A percentile compares a stretch with the other conserved stretches of the same genome.
Evolutionary conservation across 805 yeast species (phyloP).

Genomic region (Hanseniaspora pseudoguilliermondii): DNA sequence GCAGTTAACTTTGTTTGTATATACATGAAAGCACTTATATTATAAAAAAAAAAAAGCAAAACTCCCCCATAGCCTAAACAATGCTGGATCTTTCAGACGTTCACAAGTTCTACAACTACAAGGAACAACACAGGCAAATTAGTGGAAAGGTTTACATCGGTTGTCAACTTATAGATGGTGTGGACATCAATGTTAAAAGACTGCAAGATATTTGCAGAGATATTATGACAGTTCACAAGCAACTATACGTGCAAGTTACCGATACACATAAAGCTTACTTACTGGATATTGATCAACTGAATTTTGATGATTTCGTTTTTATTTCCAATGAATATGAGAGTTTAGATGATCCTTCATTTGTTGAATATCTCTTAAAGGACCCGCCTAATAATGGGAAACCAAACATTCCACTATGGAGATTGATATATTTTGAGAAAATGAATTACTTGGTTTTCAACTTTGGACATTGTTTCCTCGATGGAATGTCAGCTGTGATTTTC

Average conservation of each 20-base stretch:
- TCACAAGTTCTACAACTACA: slow-evolving; percentile 6
- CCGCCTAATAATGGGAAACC: background rate
- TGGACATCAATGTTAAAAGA: background rate
- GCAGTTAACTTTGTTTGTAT: too few species aligned
- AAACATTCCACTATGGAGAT: slow-evolving; percentile 4
- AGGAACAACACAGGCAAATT: slow-evolving; percentile 4
- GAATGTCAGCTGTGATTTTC: slow-evolving; percentile 7
- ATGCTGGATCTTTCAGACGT: slow-evolving; percentile 8
- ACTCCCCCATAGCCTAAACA: background rate
- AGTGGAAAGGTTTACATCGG: slow-evolving; percentile 11
- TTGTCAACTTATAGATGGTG: background rate
- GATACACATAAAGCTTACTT: background rate
- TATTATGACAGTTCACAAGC: background rate
- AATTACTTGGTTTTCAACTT: slow-evolving; percentile 8
- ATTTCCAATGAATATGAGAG: background rate
- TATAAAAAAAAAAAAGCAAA: too few species aligned
- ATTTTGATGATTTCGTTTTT: background rate
- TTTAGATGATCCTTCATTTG: background rate
- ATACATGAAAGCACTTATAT: too few species aligned
- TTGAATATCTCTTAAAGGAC: background rate
- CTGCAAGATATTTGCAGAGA: background rate
- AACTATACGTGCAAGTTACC: background rate
- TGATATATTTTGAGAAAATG: slow-evolving; percentile 4
- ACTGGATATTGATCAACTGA: background rate
- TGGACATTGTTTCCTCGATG: slow-evolving; percentile 12